These are phyloP conservation scores for Ophiobolus disseminans DNA, from an alignment of 2,329 filamentous ascomycete species.

Conservation along the genomic window DNA sequence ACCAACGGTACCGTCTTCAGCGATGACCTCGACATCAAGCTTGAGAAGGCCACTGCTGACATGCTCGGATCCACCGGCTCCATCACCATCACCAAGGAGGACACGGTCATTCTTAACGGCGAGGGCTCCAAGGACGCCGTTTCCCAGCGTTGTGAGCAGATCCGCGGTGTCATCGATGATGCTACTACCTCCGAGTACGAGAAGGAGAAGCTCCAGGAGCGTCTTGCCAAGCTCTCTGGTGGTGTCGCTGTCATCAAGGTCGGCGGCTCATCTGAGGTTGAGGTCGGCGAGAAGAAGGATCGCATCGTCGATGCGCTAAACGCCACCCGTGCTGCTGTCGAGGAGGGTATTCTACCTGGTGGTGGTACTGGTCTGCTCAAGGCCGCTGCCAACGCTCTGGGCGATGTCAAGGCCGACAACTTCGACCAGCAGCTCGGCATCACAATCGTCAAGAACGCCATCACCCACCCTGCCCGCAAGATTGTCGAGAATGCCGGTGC, in stretches of 20 bases:
- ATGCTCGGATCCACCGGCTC: conserved; percentile 97
- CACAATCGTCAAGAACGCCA: conserved; percentile 96
- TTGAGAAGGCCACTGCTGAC: conserved; percentile 95
- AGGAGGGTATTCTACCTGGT: conserved; percentile 98
- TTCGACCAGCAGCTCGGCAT: conserved; percentile 99
- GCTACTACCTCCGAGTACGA: conserved; percentile 97
- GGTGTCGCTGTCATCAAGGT: conserved; percentile 99
- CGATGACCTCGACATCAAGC: conserved; percentile 98
- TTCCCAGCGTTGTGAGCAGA: conserved; percentile 96
- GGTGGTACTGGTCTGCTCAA: conserved; percentile 98
- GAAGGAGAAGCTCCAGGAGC: conserved; percentile 99
- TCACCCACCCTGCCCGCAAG: conserved; percentile 90
- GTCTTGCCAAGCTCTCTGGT: conserved; percentile 97
- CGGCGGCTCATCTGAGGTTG: conserved; percentile 94
- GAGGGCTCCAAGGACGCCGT: conserved; percentile 95
- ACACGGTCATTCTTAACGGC: conserved; percentile 97
- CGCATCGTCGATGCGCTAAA: conserved; percentile 98
- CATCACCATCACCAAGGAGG: conserved; percentile 99
- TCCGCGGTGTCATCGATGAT: conserved; percentile 94
- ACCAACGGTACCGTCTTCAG: conserved; percentile 98
- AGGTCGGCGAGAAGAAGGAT: conserved; percentile 99
- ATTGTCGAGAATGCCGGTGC: conserved; percentile 98
- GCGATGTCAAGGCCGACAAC: conserved; percentile 84
- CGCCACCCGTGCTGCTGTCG: conserved; percentile 95
- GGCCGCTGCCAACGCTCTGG: conserved; percentile 88